Evolutionary conservation across 352 stramenopile genomes (phyloP), one percentile per base, ranked within the genome.

Genomic region (Globisporangium spinosum): DNA sequence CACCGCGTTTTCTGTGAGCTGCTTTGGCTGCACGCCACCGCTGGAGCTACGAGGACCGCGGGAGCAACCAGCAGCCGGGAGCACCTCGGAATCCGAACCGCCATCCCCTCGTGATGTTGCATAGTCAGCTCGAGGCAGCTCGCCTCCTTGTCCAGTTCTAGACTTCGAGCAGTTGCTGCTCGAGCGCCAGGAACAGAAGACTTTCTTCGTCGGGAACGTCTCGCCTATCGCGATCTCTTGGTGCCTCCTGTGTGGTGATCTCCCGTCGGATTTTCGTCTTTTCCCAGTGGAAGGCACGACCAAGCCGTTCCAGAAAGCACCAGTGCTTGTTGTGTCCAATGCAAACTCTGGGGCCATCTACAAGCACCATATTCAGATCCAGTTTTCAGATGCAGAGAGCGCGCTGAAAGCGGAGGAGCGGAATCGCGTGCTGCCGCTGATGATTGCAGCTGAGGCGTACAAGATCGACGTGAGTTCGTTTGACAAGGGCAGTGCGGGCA

Each of bases 91-190:
- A 34, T 49, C 64, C 1, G 74, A 82, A 17, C 56, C 73, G 8
- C 0, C 23, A 3, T 62, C 57, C 25, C 40, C 58, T n/a, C 32
- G 34, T n/a, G 27, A 25, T 45, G n/a, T 25, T n/a, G 40, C 8
- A 8, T 25, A 51, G 29, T 66, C 60, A 59, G 38, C 8, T 59
- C 68, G 12, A 20, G 27, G 25, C 2, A 12, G 3, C 25, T 35
- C 35, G 1, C 29, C 70, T 2, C 76, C 76, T 2, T 23, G 29
- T n/a, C 32, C 56, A 45, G 59, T 91, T 0, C 70, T 98, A 22
- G 89, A 98, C 67, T 98, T 98, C 51, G 93, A 97, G 59, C 80
- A 97, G 32, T 66, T 98, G 40, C 71, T 98, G n/a, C 72, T 98
- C 25, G 88, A 90, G 55, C 84, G 88, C 0, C 76, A 88, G 51